Conservation (phyloP, 768 basidiomycete species). For the Podaxis sp. region DNA sequence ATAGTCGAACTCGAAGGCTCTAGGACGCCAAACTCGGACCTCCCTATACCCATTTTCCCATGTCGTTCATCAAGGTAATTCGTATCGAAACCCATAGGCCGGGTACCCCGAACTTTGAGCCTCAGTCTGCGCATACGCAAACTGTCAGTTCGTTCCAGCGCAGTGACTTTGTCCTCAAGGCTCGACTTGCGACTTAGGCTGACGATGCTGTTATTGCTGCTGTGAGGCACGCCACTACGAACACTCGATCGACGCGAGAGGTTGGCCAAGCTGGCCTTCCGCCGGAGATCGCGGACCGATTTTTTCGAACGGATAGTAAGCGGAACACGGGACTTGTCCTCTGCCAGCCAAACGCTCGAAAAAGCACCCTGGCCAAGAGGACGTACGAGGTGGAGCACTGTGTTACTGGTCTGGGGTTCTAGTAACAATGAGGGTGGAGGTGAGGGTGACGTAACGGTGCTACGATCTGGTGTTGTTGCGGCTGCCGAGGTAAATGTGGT, state of each 20-base stretch:
- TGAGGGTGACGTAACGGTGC: constrained; percentile 14
- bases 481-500: background rate
- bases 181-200: constrained; percentile 14
- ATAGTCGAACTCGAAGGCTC: background rate
- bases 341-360: constrained; percentile 73
- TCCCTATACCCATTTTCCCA: constrained; percentile 26
- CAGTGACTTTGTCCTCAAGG: constrained; percentile 3
- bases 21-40: background rate
- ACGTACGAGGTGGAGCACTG: constrained; percentile 43
- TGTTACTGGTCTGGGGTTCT: constrained; percentile 23
- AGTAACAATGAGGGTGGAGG: constrained; percentile 9
- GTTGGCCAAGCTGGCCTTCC: constrained; percentile 22
- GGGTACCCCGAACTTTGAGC: constrained; percentile 26
- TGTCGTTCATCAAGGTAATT: constrained; percentile 28
- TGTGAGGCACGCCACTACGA: constrained; percentile 12
- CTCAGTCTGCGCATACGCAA: constrained; percentile 23
- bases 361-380: constrained; percentile 73
- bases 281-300: constrained; percentile 38
- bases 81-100: constrained; percentile 15
- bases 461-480: constrained; percentile 1
- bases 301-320: constrained; percentile 40
- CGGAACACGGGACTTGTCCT: constrained; percentile 45
- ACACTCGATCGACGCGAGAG: constrained; percentile 26
- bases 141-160: constrained; percentile 4
- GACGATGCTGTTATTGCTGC: constrained; percentile 8